These are phyloP conservation scores for Mrakiaceae sp. DNA, from an alignment of 1,284 basidiomycete genomes.

Conservation along the genomic window DNA sequence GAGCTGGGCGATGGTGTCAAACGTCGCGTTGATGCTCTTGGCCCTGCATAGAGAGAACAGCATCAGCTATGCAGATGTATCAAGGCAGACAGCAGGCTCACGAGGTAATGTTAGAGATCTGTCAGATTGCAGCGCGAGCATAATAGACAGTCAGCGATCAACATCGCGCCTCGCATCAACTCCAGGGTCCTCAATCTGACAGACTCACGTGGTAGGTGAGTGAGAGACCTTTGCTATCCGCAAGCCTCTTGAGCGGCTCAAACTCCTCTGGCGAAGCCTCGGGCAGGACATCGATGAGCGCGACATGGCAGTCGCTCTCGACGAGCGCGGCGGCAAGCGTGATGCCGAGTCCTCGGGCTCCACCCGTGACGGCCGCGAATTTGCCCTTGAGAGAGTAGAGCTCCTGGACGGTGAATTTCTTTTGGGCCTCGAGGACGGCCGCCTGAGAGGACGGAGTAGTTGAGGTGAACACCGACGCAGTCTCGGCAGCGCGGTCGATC, in stretches of 20 bases:
- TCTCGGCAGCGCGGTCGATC: slow-evolving; percentile 49
- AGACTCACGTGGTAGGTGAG: neutral
- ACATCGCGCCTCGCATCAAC: no score
- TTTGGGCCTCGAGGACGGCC: no score
- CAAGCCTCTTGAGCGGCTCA: neutral
- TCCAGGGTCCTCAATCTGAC: no score
- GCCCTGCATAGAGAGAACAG: neutral
- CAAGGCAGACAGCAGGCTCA: neutral
- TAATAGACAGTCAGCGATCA: no score
- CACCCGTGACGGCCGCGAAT: neutral
- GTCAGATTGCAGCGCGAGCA: no score
- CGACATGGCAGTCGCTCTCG: neutral
- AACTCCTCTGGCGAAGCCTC: neutral
- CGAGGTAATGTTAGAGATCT: neutral
- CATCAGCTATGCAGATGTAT: neutral
- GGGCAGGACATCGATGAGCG: neutral
- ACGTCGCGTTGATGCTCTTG: neutral
- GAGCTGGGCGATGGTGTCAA: neutral
- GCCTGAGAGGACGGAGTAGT: no score
- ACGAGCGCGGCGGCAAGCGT: neutral
- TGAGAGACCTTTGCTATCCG: neutral
- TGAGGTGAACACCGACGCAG: neutral
- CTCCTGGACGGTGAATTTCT: no score
- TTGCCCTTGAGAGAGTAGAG: neutral
- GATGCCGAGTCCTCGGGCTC: neutral